Base-by-base conservation (phyloP, 768 basidiomycete species). In the Trametes sanguinea region DNA sequence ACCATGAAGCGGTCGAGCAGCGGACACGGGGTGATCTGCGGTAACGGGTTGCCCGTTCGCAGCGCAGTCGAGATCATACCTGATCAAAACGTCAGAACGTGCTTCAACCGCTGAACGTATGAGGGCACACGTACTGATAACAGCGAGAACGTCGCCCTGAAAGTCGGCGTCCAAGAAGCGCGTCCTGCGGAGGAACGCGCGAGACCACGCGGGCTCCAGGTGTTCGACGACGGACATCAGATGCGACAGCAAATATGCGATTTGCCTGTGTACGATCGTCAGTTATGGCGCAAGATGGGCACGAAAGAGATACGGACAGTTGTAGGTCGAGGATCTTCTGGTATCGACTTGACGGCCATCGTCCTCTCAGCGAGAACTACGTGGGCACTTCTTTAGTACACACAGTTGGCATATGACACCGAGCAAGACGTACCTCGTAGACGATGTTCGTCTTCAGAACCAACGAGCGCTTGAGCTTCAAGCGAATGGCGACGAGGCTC, bases 11-110 rank as follows among this genome's bases (percentile, higher is more conserved):
- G 77, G 54, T 80, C 73, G 4, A 82, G 69, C 8, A 83, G 75
- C 2, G 85, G 92, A 67, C 87, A 89, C 0, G 94, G 92, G 2
- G 92, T 94, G 56, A 95, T 90, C 69, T 95, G 93, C 0, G 93
- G 93, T 2, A 95, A 77, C 0, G 94, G 85, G 6, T 76, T 77
- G 3, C 90, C 92, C 0, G 88, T 87, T 14, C 88, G 82, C 16
- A 95, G 76, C 7, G 91, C 82, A 0, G 86, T 87, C 0, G 92
- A 88, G 57, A 92, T 85, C 82, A 95, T 84, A 35, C 83, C 90
- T 92, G 35, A 16, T 17, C 8, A 53, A 7, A 6, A 13, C 11
- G 40, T 52, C 30, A 35, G 29, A 7, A 17, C 17, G 48, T 46
- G 46, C 33, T 30, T 37, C 54, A 22, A 22, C 22, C 22, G 22